Evolutionary conservation across 495 filamentous ascomycete species (phyloP).

Genomic region (Aspergillus ellipticus): DNA sequence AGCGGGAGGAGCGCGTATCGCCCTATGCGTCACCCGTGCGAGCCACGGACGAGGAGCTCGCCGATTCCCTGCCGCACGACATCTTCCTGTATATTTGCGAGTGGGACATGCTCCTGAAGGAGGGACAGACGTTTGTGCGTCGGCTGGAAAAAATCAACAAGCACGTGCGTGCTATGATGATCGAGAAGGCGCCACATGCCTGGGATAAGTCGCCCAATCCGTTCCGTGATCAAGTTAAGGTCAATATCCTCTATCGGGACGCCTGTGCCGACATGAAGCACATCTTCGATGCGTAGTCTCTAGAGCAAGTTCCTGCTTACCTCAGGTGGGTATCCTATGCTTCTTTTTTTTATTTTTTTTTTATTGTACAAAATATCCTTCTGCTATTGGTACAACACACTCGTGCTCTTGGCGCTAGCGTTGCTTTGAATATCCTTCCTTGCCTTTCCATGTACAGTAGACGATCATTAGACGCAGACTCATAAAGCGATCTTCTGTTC

Average conservation of each 20-base stretch:
- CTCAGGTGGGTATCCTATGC: neutral
- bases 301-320: neutral
- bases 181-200: constrained; percentile 70
- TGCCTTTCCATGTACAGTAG: neutral
- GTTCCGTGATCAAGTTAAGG: constrained; percentile 48
- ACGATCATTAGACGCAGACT: neutral
- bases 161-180: constrained; percentile 63
- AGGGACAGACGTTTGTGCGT: constrained; percentile 66
- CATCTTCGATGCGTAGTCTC: constrained; percentile 30
- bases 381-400: neutral
- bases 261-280: constrained; percentile 45
- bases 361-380: neutral
- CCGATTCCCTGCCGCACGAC: constrained; percentile 53
- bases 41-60: constrained; percentile 51
- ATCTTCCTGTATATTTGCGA: constrained; percentile 80
- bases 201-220: constrained; percentile 90
- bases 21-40: constrained; percentile 63
- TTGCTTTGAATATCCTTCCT: neutral
- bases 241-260: constrained; percentile 39
- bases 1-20: constrained; percentile 45
- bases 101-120: constrained; percentile 83
- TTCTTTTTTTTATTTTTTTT: neutral
- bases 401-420: neutral
- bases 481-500: neutral
- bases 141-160: constrained; percentile 63